phyloP scores from a whole-genome alignment of 768 basidiomycete genomes.

The Serendipita sp. region DNA sequence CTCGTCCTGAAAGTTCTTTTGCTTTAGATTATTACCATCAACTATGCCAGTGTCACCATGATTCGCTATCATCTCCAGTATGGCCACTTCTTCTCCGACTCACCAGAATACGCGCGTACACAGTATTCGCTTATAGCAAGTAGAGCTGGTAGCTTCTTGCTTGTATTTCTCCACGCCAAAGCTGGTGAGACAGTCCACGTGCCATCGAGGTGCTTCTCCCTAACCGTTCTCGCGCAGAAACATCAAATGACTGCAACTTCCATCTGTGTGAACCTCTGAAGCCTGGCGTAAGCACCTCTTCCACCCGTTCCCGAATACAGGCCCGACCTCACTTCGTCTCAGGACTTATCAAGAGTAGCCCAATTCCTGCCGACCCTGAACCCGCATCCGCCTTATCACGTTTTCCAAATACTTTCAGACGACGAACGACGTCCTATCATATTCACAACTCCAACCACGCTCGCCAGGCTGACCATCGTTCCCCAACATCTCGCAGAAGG shows the following conservation, averaged over 20 bases:
- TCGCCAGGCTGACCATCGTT: not conserved
- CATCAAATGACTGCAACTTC: not conserved
- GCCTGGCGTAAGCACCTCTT: not conserved
- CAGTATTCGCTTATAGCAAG: not conserved
- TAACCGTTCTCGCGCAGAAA: not conserved
- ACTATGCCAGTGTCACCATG: not conserved
- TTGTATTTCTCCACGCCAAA: conserved; percentile 1
- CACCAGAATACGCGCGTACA: not conserved
- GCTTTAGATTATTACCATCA: not conserved
- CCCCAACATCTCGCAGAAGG: not conserved
- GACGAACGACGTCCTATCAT: not conserved
- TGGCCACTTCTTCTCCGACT: not conserved
- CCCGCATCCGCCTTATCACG: conserved; percentile 1
- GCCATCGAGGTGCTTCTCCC: not conserved
- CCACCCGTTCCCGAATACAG: not conserved
- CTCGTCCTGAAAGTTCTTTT: not conserved
- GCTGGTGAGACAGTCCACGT: not conserved
- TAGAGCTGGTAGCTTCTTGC: conserved; percentile 3
- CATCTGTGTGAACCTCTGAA: conserved; percentile 2
- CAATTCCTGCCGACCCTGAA: not conserved
- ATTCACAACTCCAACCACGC: not conserved
- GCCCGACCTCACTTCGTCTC: not conserved
- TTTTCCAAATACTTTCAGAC: not conserved
- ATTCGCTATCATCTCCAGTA: not conserved
- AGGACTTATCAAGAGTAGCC: conserved; percentile 1